Evolutionary conservation across 2,329 filamentous ascomycete genomes (phyloP).

Genomic region (Penicillium capsulatum): DNA sequence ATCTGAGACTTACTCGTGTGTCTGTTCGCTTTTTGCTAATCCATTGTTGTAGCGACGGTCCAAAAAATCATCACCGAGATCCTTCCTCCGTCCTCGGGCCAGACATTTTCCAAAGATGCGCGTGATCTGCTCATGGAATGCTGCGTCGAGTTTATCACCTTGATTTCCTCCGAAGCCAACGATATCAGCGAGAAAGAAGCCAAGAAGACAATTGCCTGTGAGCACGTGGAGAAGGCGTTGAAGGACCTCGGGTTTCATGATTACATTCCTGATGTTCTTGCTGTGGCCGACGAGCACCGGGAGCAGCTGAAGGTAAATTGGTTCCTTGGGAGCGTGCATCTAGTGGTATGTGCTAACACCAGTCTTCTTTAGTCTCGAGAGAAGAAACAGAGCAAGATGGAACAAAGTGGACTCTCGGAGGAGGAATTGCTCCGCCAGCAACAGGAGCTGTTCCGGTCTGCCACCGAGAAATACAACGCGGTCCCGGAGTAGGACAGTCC

Average conservation of each 20-base stretch:
- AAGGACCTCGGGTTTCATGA: constrained; percentile 89
- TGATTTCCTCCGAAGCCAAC: constrained; percentile 97
- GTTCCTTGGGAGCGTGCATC: not conserved
- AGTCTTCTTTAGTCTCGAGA: constrained; percentile 66
- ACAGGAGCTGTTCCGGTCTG: constrained; percentile 83
- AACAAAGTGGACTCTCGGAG: constrained; percentile 85
- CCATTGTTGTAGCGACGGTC: constrained; percentile 55
- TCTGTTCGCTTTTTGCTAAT: constrained; percentile 7
- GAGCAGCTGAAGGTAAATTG: constrained; percentile 76
- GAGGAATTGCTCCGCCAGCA: constrained; percentile 87
- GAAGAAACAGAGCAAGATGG: constrained; percentile 96
- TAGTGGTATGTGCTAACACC: constrained; percentile 11
- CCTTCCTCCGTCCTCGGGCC: constrained; percentile 67
- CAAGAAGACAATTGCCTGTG: constrained; percentile 98
- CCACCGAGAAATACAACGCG: constrained; percentile 66
- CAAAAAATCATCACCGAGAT: constrained; percentile 92
- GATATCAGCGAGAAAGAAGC: constrained; percentile 98
- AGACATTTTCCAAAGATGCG: constrained; percentile 91
- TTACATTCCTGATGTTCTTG: constrained; percentile 82
- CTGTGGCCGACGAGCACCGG: constrained; percentile 86
- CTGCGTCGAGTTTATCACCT: constrained; percentile 97
- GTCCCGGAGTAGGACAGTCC: constrained; percentile 36
- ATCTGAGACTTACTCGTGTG: too few relatives aligned
- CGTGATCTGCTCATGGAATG: constrained; percentile 95
- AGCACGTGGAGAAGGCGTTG: constrained; percentile 93